Percentiles rank a stretch among this genome's conserved stretches.
phyloP scores from a whole-genome alignment of 176 grass and related monocot genomes.

The Coix lacrymajobi region DNA sequence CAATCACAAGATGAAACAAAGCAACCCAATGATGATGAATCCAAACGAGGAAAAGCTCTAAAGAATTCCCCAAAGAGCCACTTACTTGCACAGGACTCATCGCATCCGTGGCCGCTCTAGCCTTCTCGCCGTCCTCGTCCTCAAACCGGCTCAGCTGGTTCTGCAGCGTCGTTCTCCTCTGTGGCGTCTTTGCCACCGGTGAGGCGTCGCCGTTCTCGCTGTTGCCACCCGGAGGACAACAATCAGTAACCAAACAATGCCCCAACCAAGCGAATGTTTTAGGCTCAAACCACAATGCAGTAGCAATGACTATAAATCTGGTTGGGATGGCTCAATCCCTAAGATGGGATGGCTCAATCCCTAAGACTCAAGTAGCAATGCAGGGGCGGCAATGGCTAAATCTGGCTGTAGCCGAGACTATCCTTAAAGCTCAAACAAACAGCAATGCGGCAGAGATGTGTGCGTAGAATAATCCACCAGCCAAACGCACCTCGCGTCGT shows the following conservation, averaged over 20 bases:
- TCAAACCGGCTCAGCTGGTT: conserved; percentile 67
- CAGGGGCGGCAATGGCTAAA: conserved; percentile 14
- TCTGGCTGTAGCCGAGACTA: background rate
- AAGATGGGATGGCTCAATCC: too few species aligned
- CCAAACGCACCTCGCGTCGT: conserved; percentile 53
- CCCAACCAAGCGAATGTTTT: conserved; percentile 15
- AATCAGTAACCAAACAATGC: conserved; percentile 19
- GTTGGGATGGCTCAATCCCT: conserved; percentile 25
- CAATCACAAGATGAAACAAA: conserved; percentile 46
- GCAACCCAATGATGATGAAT: conserved; percentile 24
- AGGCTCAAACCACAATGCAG: conserved; percentile 17
- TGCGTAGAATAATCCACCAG: conserved; percentile 46
- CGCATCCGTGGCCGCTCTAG: conserved; percentile 30
- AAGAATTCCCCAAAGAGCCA: background rate
- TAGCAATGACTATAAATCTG: conserved; percentile 27
- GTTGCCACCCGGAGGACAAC: conserved; percentile 22
- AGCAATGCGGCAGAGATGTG: background rate
- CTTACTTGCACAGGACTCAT: conserved; percentile 67
- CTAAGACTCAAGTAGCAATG: conserved; percentile 32
- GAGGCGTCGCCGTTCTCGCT: conserved; percentile 35
- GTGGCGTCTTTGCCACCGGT: conserved; percentile 17
- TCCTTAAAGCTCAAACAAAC: conserved; percentile 52
- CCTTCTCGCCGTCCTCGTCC: conserved; percentile 48
- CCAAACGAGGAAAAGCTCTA: conserved; percentile 20
- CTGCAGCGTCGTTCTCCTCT: conserved; percentile 48